Percentiles rank a stretch among this genome's conserved stretches.
Evolutionary conservation across 768 basidiomycete genomes (phyloP).

Genomic region (Serendipita vermifera): DNA sequence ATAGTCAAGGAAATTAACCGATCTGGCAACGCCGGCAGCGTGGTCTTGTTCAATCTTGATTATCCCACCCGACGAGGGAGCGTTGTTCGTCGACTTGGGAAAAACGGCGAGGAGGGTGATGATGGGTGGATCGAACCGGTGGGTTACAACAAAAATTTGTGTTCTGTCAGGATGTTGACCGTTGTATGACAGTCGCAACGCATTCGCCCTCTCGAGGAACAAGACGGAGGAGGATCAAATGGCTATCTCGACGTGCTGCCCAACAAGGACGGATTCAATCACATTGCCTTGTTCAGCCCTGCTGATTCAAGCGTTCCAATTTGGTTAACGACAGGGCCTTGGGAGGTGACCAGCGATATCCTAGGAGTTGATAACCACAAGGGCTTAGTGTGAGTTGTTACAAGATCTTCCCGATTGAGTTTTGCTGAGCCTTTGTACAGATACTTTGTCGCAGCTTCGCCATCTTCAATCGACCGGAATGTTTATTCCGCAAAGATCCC

Average conservation of each 20-base stretch:
- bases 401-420: constrained; percentile 6
- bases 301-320: constrained; percentile 52
- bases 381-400: constrained; percentile 51
- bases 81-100: constrained; percentile 67
- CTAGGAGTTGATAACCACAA: constrained; percentile 54
- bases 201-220: constrained; percentile 38
- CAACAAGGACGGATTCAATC: constrained; percentile 67
- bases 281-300: constrained; percentile 84
- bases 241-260: constrained; percentile 91
- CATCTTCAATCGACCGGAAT: constrained; percentile 70
- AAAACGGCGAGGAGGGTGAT: constrained; percentile 75
- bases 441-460: constrained; percentile 79
- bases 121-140: constrained; percentile 91
- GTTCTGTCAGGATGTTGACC: not conserved
- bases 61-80: constrained; percentile 18
- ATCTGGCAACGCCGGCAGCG: constrained; percentile 65
- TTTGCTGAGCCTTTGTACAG: constrained; percentile 27
- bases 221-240: constrained; percentile 33
- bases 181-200: constrained; percentile 42
- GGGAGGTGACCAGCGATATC: constrained; percentile 78
- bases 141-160: no score
- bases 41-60: constrained; percentile 58
- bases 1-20: constrained; percentile 81
- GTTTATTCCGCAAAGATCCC: constrained; percentile 46
- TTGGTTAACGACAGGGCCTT: constrained; percentile 76